These are phyloP conservation scores for Phytopythium boreale DNA, from an alignment of 352 stramenopile genomes.

Conservation along the genomic window DNA sequence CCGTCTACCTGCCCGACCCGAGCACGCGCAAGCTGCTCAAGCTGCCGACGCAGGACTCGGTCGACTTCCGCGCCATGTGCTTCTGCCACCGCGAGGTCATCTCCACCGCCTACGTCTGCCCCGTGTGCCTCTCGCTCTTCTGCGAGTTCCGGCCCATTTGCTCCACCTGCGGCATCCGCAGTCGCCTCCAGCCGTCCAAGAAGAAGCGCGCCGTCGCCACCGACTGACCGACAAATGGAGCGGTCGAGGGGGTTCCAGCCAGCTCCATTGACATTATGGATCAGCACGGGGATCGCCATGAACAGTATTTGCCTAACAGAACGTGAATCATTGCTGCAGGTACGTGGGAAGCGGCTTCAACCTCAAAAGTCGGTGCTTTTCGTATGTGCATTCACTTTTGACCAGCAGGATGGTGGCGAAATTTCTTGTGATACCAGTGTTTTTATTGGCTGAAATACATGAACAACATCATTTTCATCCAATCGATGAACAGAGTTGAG, in stretches of 20 bases:
- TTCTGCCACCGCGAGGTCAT: constrained; percentile 87
- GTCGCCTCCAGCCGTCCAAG: constrained; percentile 72
- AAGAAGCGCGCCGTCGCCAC: constrained; percentile 37
- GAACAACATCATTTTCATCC: constrained; percentile 13
- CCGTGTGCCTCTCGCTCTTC: constrained; percentile 87
- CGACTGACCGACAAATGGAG: constrained; percentile 9
- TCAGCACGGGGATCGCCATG: background rate
- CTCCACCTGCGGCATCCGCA: constrained; percentile 85
- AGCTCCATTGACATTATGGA: background rate
- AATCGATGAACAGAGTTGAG: constrained; percentile 3
- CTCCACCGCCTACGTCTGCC: constrained; percentile 81
- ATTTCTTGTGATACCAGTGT: constrained; percentile 13
- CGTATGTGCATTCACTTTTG: constrained; percentile 5
- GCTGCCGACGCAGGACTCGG: constrained; percentile 78
- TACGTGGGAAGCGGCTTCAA: background rate
- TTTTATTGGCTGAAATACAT: constrained; percentile 18
- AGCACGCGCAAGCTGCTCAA: constrained; percentile 81
- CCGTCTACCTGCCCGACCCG: constrained; percentile 81
- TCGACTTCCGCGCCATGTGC: constrained; percentile 89
- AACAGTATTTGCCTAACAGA: background rate
- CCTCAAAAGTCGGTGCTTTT: background rate
- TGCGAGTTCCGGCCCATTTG: constrained; percentile 86
- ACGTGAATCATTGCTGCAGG: background rate
- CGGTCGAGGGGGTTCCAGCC: background rate
- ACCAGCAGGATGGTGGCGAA: background rate